phyloP scores from a whole-genome alignment of 306 rosid species.

The Psophocarpus tetragonolobus region DNA sequence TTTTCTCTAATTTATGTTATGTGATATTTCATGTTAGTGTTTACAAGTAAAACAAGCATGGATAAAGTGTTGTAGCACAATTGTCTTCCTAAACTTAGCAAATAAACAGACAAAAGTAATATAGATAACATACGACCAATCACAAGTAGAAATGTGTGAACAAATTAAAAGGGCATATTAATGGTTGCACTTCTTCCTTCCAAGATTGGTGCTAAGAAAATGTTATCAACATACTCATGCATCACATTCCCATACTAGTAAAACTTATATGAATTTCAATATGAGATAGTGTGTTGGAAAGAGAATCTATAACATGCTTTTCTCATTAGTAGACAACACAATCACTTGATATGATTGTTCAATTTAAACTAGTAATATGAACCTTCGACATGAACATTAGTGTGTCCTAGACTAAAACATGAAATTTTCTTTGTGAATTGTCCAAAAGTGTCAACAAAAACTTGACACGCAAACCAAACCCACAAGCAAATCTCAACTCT shows the following conservation, averaged over 20 bases:
- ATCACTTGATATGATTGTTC: not conserved
- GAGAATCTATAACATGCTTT: too few relatives aligned
- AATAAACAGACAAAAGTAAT: not conserved
- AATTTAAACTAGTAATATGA: not conserved
- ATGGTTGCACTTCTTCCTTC: too few relatives aligned
- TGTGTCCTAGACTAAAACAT: not conserved
- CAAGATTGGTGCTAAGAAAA: too few relatives aligned
- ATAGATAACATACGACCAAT: not conserved
- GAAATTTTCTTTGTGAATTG: not conserved
- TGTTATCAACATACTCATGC: too few relatives aligned
- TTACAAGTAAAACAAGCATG: not conserved
- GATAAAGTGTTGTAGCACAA: not conserved
- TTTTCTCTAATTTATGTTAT: too few relatives aligned
- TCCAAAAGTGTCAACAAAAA: not conserved
- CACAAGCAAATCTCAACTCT: not conserved
- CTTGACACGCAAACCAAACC: not conserved
- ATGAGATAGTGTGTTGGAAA: too few relatives aligned
- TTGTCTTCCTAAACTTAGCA: too few relatives aligned
- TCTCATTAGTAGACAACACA: too few relatives aligned
- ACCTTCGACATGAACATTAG: not conserved
- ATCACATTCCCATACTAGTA: too few relatives aligned
- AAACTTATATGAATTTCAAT: too few relatives aligned
- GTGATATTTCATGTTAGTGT: not conserved
- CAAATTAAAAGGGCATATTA: too few relatives aligned
- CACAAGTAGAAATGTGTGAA: too few relatives aligned